Evolutionary conservation across 371 early-diverging fungal genomes (phyloP).

Genomic region (Lichtheimia ornata): DNA sequence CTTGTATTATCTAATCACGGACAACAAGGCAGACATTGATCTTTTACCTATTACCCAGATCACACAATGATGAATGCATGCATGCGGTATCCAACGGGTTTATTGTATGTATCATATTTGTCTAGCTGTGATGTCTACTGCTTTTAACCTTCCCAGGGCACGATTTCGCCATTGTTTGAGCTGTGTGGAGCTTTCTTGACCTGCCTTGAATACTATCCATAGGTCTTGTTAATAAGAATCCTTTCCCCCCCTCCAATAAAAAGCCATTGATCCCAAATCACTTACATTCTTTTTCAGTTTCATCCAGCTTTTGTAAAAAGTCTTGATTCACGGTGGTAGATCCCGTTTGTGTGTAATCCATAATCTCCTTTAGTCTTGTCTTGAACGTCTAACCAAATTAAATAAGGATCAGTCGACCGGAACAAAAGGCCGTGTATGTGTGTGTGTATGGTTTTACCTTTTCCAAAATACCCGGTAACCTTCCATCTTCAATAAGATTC

Average conservation of each 20-base stretch:
- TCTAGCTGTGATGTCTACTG: constrained; percentile 1
- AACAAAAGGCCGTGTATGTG: background rate
- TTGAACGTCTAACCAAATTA: constrained; percentile 34
- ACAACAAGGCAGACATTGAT: too few species aligned
- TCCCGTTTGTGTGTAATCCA: constrained; percentile 43
- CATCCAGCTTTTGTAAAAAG: constrained; percentile 45
- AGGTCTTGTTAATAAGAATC: too few species aligned
- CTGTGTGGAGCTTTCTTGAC: constrained; percentile 33
- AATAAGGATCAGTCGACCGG: background rate
- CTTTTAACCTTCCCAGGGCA: background rate
- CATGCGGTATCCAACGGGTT: background rate
- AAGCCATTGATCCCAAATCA: background rate
- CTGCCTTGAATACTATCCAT: constrained; percentile 37
- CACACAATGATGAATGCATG: too few species aligned
- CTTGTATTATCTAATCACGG: too few species aligned
- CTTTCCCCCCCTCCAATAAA: background rate
- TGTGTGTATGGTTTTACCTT: constrained; percentile 22
- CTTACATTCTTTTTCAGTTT: constrained; percentile 53
- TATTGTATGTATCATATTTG: background rate
- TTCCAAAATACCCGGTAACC: constrained; percentile 30
- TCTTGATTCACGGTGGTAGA: constrained; percentile 26
- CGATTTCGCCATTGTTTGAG: constrained; percentile 31
- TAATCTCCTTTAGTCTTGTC: constrained; percentile 32
- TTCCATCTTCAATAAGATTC: constrained; percentile 30
- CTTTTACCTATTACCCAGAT: too few species aligned